Evolutionary conservation across 768 basidiomycete genomes (phyloP).

Genomic region (Sporobolomyces phaffii): DNA sequence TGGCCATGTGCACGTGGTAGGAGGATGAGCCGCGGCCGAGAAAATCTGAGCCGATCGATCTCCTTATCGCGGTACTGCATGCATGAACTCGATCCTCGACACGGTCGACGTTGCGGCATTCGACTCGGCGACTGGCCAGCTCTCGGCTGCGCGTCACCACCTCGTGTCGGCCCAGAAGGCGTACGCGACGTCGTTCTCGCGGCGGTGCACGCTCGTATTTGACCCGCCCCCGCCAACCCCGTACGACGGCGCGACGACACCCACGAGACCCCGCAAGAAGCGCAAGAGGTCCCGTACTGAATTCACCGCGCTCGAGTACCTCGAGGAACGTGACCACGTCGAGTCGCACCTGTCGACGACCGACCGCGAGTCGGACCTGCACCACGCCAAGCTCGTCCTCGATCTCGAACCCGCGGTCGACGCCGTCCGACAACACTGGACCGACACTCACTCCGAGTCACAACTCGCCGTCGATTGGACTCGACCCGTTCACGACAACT

Average conservation of each 20-base stretch:
- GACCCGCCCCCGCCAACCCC: neutral
- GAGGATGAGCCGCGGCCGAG: neutral
- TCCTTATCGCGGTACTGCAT: neutral
- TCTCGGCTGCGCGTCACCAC: slow-evolving; percentile 17
- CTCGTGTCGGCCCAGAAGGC: slow-evolving; percentile 23
- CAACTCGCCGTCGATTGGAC: neutral
- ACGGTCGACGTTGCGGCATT: slow-evolving; percentile 10
- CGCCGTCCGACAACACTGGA: slow-evolving; percentile 16
- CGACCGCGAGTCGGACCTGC: slow-evolving; percentile 16
- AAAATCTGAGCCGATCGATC: neutral
- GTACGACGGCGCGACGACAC: neutral
- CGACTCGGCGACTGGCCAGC: slow-evolving; percentile 12
- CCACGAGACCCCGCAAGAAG: neutral
- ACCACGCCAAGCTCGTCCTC: slow-evolving; percentile 8
- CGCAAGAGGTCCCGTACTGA: too few species aligned
- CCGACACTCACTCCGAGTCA: neutral
- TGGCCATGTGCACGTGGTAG: slow-evolving; percentile 1
- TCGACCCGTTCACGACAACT: too few species aligned
- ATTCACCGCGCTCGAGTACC: too few species aligned
- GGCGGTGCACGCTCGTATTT: slow-evolving; percentile 6
- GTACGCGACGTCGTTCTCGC: neutral
- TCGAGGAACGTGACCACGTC: too few species aligned
- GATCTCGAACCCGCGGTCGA: slow-evolving; percentile 6
- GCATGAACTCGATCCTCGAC: neutral
- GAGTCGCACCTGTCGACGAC: slow-evolving; percentile 1